phyloP scores from a whole-genome alignment of 176 grass and related monocot genomes.

The Carex cristatella region DNA sequence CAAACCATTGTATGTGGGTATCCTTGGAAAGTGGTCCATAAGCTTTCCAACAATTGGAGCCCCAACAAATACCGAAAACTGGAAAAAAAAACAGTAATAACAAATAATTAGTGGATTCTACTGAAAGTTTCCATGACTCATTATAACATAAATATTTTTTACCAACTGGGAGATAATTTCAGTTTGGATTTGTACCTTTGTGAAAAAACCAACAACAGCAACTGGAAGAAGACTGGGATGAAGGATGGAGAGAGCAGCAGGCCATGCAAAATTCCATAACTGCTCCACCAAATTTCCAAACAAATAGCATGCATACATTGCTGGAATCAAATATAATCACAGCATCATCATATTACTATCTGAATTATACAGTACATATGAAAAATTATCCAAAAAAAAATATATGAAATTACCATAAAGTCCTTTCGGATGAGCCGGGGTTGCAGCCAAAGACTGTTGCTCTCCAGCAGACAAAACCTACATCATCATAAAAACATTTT shows the following conservation, averaged over 20 bases:
- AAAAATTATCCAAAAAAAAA: no score
- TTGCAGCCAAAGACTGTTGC: no score
- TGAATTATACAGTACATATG: no score
- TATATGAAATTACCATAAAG: no score
- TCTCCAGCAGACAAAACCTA: no score
- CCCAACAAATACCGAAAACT: slow-evolving; percentile 79
- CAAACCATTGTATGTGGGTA: slow-evolving; percentile 73
- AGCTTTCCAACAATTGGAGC: slow-evolving; percentile 85
- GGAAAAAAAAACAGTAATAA: slow-evolving; percentile 30
- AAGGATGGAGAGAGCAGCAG: slow-evolving; percentile 79
- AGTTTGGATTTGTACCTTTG: slow-evolving; percentile 44
- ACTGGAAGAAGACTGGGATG: slow-evolving; percentile 80
- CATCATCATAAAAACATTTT: no score
- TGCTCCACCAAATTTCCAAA: slow-evolving; percentile 93
- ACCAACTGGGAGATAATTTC: background rate
- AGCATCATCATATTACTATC: no score
- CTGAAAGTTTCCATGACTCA: background rate
- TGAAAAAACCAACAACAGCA: slow-evolving; percentile 90
- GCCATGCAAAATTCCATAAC: slow-evolving; percentile 94
- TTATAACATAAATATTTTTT: background rate
- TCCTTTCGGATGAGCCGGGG: no score
- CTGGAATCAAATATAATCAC: slow-evolving; percentile 35
- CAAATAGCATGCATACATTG: slow-evolving; percentile 78
- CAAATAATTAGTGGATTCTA: slow-evolving; percentile 10
- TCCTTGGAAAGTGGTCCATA: slow-evolving; percentile 89